These are phyloP conservation scores for Cercospora beticola DNA, from an alignment of 2,329 filamentous ascomycete genomes.

Conservation along the genomic window DNA sequence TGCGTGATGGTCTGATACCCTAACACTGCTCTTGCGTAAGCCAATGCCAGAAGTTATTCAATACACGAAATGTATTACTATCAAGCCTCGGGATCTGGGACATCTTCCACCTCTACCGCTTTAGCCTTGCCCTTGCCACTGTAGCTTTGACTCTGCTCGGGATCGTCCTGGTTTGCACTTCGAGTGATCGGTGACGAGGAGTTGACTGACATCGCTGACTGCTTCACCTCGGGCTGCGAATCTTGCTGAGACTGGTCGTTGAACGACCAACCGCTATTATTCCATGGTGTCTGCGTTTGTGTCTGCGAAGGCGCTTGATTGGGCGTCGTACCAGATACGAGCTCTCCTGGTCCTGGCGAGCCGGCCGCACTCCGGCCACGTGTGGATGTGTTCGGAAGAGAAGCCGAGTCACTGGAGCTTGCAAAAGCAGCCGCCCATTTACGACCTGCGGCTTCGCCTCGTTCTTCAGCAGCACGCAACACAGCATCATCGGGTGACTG, in stretches of 20 bases:
- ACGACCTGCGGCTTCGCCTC: conserved; percentile 2
- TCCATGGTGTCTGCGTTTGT: conserved; percentile 18
- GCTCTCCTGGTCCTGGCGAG: neutral
- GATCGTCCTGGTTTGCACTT: neutral
- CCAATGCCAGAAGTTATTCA: neutral
- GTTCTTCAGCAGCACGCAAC: conserved; percentile 10
- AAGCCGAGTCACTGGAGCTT: neutral
- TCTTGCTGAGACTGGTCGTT: conserved; percentile 1
- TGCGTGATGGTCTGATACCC: neutral
- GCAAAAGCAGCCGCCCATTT: conserved; percentile 3
- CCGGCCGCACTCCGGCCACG: neutral
- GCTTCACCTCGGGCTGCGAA: neutral
- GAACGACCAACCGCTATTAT: conserved; percentile 23
- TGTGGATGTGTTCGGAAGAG: neutral
- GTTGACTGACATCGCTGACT: neutral
- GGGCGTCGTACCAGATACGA: neutral
- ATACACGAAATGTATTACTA: neutral
- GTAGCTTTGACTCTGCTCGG: conserved; percentile 16
- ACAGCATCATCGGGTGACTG: neutral
- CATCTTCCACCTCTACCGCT: conserved; percentile 45
- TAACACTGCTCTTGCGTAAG: neutral
- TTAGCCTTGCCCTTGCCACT: conserved; percentile 38
- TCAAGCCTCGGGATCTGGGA: conserved; percentile 30
- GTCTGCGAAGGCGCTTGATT: neutral
- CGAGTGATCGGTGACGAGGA: neutral